Percentiles rank a stretch among this genome's conserved stretches.
phyloP scores from a whole-genome alignment of 768 basidiomycete species.

The Exsudoporus frostii region DNA sequence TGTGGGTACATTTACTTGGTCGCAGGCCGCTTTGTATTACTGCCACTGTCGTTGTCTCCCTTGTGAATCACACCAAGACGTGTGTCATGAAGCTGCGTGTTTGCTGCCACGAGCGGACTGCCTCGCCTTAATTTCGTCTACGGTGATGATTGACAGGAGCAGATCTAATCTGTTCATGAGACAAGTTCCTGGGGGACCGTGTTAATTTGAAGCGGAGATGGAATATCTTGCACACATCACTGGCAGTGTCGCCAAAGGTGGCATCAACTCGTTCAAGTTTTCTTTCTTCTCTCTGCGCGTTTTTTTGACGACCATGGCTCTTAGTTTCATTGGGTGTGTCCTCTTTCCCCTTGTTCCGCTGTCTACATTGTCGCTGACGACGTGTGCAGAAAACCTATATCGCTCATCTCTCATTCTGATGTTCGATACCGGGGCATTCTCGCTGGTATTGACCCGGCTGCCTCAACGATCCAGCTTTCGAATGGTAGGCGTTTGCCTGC shows the following conservation, averaged over 20 bases:
- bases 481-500: constrained; percentile 53
- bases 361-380: constrained; percentile 9
- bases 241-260: constrained; percentile 11
- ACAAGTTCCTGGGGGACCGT: background rate
- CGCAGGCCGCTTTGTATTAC: constrained; percentile 11
- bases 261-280: constrained; percentile 15
- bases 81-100: background rate
- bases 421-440: constrained; percentile 87
- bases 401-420: constrained; percentile 87
- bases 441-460: constrained; percentile 80
- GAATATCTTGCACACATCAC: constrained; percentile 13
- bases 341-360: background rate
- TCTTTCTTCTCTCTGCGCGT: constrained; percentile 12
- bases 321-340: constrained; percentile 71
- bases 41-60: background rate
- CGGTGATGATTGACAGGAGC: background rate
- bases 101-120: background rate
- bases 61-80: background rate
- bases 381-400: constrained; percentile 73
- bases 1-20: constrained; percentile 5
- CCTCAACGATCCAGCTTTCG: constrained; percentile 83
- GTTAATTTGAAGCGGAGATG: constrained; percentile 28
- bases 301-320: constrained; percentile 50
- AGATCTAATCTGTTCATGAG: background rate
- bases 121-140: background rate